Base-by-base conservation (phyloP, 257 asterid genomes). In the Apocynum venetum region DNA sequence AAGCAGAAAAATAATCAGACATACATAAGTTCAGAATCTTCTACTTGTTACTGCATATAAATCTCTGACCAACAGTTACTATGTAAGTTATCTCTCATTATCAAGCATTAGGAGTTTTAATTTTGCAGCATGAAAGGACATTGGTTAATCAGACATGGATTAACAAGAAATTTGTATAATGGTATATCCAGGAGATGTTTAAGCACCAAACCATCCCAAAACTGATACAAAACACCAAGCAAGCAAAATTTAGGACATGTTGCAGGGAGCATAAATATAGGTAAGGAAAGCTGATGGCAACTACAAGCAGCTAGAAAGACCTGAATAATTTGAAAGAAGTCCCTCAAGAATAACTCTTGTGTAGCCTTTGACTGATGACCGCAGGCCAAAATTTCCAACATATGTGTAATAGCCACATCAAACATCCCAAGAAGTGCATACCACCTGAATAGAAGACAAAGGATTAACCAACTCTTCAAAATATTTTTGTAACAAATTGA, bases 291-390 rank as follows among this genome's bases (percentile, higher is more conserved):
- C 68, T 55, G 68, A 76, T 67, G 55, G 75, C 47, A 43, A 76
- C 31, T 25, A 25, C 31, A 76, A 70, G 80, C 47, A 87, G 76
- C 71, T 53, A 59, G 41, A 75, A 59, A 79, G 72, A 96, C 99
- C 98, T 96, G 89, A 86, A 96, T 86, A 77, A 89, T 87, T 85
- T 87, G 92, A 79, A 96, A 89, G 79, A 93, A 91, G 56, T 93
- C 97, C 84, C 87, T 87, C 74, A 96, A 87, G 84, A 96, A 96
- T 81, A 91, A 82, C 89, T 96, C 98, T 82, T 96, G 99, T 47
- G 91, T 90, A 47, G 86, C 80, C 86, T 86, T 90, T 70, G 95
- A 87, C 84, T 96, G 99, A 88, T 96, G 98, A 85, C 97, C 89
- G 75, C 99, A 91, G 74, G 88, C 84, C 88, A 96, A 87, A 84